Base-by-base conservation (phyloP, 2,329 filamentous ascomycete genomes). In the Coniochaeta pulveracea region DNA sequence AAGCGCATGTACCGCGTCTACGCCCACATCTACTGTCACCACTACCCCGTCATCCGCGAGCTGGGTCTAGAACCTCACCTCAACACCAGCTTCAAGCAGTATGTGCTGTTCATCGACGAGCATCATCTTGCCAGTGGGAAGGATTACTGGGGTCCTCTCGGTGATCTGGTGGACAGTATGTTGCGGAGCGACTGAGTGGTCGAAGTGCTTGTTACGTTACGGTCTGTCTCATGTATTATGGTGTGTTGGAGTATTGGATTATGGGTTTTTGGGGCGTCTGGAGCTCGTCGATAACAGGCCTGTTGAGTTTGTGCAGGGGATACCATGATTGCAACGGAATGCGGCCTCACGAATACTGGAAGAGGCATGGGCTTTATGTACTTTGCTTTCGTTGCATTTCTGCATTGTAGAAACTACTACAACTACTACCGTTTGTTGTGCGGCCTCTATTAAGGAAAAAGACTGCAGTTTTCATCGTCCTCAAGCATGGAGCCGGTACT, bases 21-120 rank as follows among this genome's bases (percentile, higher is more conserved):
- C 57, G 91, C 91, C 26, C 91, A 98, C 63, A 94, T 98, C 48
- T 98, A 98, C 74, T 98, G 93, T 66, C 91, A 98, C 60, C 91
- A 98, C 64, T 98, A 98, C 61, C 88, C 88, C 22, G 88, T 98
- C 44, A 81, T 98, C 46, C 82, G 93, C 38, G 86, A 95, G 55
- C 73, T 98, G 24, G 91, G 91, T 15, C 72, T 98, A 37, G 91
- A 98, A 60, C 88, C 93, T 27, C 91, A 98, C 58, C 73, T 98
- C 44, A 98, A 98, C 62, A 98, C 91, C 10, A 93, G 85, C 61
- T 98, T 98, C 76, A 98, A 98, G 71, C 91, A 98, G 60, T 98
- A 96, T 52, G 91, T 98, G 41, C 72, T 98, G 38, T 98, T 98
- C 60, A 86, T 98, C 46, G 88, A 98, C 56, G 93, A 98, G 69